These are phyloP conservation scores for Chaetomium tenue DNA, from an alignment of 495 filamentous ascomycete species.

Conservation along the genomic window DNA sequence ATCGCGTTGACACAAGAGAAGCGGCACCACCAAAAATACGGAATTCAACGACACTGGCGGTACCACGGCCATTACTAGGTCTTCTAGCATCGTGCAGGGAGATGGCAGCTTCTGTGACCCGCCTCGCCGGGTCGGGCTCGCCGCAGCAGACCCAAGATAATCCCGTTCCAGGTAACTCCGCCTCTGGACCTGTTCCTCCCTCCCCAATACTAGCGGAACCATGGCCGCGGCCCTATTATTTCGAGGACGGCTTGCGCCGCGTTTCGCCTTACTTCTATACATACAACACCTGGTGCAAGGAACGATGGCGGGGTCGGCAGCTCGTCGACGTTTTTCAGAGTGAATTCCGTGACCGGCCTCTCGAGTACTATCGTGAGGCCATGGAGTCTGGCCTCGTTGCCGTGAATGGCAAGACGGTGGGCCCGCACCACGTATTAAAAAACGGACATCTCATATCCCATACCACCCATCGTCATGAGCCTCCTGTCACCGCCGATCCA, in stretches of 20 bases:
- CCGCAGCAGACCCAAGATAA: background rate
- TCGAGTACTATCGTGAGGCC: slow-evolving; percentile 83
- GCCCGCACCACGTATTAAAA: slow-evolving; percentile 47
- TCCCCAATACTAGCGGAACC: slow-evolving; percentile 55
- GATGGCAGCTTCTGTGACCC: slow-evolving; percentile 11
- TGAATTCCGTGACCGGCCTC: slow-evolving; percentile 83
- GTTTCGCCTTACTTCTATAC: slow-evolving; percentile 90
- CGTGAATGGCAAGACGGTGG: slow-evolving; percentile 65
- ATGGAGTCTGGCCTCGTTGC: slow-evolving; percentile 72
- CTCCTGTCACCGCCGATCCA: slow-evolving; percentile 76
- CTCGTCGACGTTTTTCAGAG: slow-evolving; percentile 76
- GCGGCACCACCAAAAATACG: background rate
- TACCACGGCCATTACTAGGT: background rate
- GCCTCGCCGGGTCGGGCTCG: slow-evolving; percentile 2
- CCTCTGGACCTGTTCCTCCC: slow-evolving; percentile 1
- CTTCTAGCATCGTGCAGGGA: slow-evolving; percentile 8
- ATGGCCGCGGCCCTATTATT: slow-evolving; percentile 69
- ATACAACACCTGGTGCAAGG: slow-evolving; percentile 90
- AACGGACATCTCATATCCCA: slow-evolving; percentile 80
- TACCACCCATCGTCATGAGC: slow-evolving; percentile 93
- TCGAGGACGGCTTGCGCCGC: slow-evolving; percentile 75
- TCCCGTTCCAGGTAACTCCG: background rate
- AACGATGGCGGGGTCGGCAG: slow-evolving; percentile 76
- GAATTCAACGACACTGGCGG: slow-evolving; percentile 6
- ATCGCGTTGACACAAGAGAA: background rate